These are phyloP conservation scores for Colletotrichum incanum DNA, from an alignment of 2,329 filamentous ascomycete genomes.

Conservation along the genomic window DNA sequence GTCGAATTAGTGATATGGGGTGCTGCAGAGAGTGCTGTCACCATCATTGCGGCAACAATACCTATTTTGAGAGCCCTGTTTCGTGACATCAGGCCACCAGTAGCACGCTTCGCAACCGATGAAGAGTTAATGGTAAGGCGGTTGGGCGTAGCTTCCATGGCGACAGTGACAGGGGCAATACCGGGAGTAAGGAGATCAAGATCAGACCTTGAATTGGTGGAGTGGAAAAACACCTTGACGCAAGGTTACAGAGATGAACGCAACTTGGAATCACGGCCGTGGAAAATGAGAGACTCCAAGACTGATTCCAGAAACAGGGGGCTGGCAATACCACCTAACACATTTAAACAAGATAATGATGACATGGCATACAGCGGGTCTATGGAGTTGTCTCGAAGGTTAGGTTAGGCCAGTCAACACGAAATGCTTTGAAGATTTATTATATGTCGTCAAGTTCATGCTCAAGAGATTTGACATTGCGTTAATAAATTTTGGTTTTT, in stretches of 20 bases:
- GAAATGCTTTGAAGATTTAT: too few species aligned
- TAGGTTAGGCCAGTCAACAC: background rate
- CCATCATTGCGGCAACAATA: constrained; percentile 54
- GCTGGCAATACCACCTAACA: background rate
- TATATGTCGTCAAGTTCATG: background rate
- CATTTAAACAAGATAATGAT: background rate
- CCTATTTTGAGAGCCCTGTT: constrained; percentile 52
- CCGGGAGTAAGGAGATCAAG: background rate
- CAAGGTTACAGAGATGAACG: background rate
- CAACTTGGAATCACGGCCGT: background rate
- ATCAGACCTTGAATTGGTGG: constrained; percentile 21
- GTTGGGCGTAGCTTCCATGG: constrained; percentile 1
- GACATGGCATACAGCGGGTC: background rate
- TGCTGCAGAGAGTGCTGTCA: constrained; percentile 48
- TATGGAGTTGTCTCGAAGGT: background rate
- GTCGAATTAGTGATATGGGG: constrained; percentile 50
- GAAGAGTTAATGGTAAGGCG: constrained; percentile 34
- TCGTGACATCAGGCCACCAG: constrained; percentile 20
- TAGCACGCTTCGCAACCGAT: constrained; percentile 25
- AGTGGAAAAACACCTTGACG: background rate
- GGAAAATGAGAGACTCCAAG: background rate
- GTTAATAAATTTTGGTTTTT: too few species aligned
- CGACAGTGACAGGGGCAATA: background rate
- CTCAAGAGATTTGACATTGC: background rate
- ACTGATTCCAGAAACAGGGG: too few species aligned